phyloP scores from a whole-genome alignment of 1,284 basidiomycete genomes.

The Apiotrichum akiyoshidainum region DNA sequence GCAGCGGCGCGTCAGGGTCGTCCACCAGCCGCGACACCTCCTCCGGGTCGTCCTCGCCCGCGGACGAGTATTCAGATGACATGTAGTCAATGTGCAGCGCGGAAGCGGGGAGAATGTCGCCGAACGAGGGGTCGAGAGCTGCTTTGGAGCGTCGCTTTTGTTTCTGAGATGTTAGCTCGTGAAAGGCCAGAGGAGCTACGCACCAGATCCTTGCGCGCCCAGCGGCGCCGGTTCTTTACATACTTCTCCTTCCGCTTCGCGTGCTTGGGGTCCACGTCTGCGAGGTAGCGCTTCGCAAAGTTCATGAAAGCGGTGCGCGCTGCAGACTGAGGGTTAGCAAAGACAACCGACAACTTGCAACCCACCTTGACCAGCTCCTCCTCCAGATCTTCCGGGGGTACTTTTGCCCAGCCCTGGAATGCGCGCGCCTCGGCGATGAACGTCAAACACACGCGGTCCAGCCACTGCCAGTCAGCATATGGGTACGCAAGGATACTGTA shows the following conservation, averaged over 20 bases:
- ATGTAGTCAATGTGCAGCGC: constrained; percentile 49
- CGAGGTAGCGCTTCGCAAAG: constrained; percentile 41
- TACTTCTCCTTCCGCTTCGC: constrained; percentile 38
- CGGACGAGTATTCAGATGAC: constrained; percentile 50
- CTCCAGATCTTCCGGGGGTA: constrained; percentile 25
- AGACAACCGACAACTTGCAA: neutral
- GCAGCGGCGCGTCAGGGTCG: neutral
- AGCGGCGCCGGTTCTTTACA: constrained; percentile 45
- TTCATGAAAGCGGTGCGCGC: constrained; percentile 45
- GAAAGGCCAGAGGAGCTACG: neutral
- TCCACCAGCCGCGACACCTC: constrained; percentile 12
- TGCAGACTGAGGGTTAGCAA: constrained; percentile 15
- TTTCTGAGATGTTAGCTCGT: constrained; percentile 32
- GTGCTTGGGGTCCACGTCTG: constrained; percentile 36
- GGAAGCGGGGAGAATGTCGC: constrained; percentile 24
- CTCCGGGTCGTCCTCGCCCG: constrained; percentile 36
- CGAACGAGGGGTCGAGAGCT: constrained; percentile 27
- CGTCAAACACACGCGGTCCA: constrained; percentile 18
- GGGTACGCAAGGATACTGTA: no score
- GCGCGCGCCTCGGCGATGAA: constrained; percentile 22
- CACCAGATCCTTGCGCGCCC: constrained; percentile 51
- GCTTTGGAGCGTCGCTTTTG: constrained; percentile 45
- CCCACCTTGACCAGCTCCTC: constrained; percentile 22
- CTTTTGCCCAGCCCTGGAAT: constrained; percentile 15
- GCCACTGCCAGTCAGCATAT: constrained; percentile 17